Conservation (phyloP, 345 rosid species). For the rapeseed (Brassica napus) region Da-Ae NC_063436.1:20771501-20772000, state of each 20-base stretch:
- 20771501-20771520: neutral
- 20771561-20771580: neutral
- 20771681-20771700: conserved; percentile 46
- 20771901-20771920: conserved; percentile 40
- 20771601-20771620: neutral
- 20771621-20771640: neutral
- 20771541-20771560: neutral
- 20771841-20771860: conserved; percentile 71
- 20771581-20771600: neutral
- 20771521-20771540: neutral
- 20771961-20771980: conserved; percentile 38
- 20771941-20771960: conserved; percentile 36
- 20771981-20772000: conserved; percentile 41
- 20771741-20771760: conserved; percentile 49
- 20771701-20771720: conserved; percentile 32
- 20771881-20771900: conserved; percentile 36
- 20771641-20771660: conserved; percentile 68
- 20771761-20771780: conserved; percentile 48
- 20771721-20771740: conserved; percentile 51
- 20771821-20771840: conserved; percentile 51
- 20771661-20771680: conserved; percentile 74
- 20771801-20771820: conserved; percentile 50
- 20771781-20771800: conserved; percentile 47
- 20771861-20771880: conserved; percentile 44
- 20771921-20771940: conserved; percentile 72